Conservation (phyloP, 164 flowering plant species). For the Kalanchoe fedtschenkoi region DNA sequence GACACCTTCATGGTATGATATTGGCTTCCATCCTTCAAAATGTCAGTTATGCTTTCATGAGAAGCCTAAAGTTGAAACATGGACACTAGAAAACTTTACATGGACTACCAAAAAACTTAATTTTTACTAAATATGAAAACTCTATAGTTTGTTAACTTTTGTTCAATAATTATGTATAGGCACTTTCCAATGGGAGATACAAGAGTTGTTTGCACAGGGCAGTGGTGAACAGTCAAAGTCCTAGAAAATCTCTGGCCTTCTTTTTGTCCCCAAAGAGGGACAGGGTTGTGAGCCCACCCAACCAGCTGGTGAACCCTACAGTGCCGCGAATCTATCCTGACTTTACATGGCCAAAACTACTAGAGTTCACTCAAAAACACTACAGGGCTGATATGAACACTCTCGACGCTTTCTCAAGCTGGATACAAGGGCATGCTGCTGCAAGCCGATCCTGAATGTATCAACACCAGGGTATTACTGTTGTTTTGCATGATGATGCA, state of each 20-base stretch:
- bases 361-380: slow-evolving; percentile 8
- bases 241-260: slow-evolving; percentile 8
- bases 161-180: neutral
- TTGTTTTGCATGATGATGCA: too few species aligned
- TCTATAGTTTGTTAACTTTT: neutral
- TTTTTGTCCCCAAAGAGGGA: slow-evolving; percentile 7
- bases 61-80: too few species aligned
- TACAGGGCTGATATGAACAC: slow-evolving; percentile 8
- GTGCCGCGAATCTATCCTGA: slow-evolving; percentile 6
- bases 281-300: slow-evolving; percentile 4
- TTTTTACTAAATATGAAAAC: neutral
- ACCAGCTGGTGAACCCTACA: slow-evolving; percentile 3
- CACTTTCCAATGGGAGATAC: slow-evolving; percentile 7
- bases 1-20: slow-evolving; percentile 8
- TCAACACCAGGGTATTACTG: too few species aligned
- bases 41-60: neutral
- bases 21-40: neutral
- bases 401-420: slow-evolving; percentile 1
- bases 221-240: slow-evolving; percentile 6
- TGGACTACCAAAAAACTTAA: too few species aligned
- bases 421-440: neutral
- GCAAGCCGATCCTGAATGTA: neutral
- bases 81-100: too few species aligned
- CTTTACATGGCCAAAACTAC: slow-evolving; percentile 7
- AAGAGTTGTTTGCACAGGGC: slow-evolving; percentile 10